These are phyloP conservation scores for Pythium chondricola DNA, from an alignment of 352 stramenopile genomes.

Conservation along the genomic window DNA sequence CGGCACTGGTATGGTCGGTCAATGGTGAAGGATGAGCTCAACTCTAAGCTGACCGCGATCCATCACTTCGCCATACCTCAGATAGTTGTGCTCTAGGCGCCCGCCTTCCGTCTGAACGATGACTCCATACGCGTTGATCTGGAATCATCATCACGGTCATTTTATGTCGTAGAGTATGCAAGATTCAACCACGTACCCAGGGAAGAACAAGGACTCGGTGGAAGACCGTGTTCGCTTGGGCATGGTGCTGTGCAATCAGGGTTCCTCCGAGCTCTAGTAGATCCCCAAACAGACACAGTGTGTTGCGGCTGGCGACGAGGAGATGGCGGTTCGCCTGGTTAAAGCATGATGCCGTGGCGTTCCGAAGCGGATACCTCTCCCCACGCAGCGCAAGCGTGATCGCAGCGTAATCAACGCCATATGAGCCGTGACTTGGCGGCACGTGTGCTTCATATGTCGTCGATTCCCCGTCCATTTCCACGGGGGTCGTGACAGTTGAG, in stretches of 20 bases:
- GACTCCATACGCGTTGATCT: conserved; percentile 44
- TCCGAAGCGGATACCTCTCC: conserved; percentile 30
- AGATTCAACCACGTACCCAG: too few relatives aligned
- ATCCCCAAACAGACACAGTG: conserved; percentile 36
- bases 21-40: not conserved
- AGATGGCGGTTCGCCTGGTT: conserved; percentile 27
- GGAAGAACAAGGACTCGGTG: conserved; percentile 31
- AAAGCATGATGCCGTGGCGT: conserved; percentile 36
- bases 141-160: not conserved
- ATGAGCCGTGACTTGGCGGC: too few relatives aligned
- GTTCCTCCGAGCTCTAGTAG: conserved; percentile 39
- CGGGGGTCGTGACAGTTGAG: too few relatives aligned
- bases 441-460: not conserved
- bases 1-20: conserved; percentile 18
- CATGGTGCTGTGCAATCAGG: conserved; percentile 26
- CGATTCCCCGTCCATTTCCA: too few relatives aligned
- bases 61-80: conserved; percentile 23
- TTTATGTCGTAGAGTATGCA: too few relatives aligned
- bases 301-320: conserved; percentile 28
- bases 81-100: conserved; percentile 31
- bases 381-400: conserved; percentile 45
- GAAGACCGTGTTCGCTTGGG: conserved; percentile 38
- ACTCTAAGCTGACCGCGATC: not conserved
- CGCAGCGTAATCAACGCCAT: conserved; percentile 5
- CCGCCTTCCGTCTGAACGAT: conserved; percentile 21